Base-by-base conservation (phyloP, 768 basidiomycete species). In the Suillus tomentosus region DNA sequence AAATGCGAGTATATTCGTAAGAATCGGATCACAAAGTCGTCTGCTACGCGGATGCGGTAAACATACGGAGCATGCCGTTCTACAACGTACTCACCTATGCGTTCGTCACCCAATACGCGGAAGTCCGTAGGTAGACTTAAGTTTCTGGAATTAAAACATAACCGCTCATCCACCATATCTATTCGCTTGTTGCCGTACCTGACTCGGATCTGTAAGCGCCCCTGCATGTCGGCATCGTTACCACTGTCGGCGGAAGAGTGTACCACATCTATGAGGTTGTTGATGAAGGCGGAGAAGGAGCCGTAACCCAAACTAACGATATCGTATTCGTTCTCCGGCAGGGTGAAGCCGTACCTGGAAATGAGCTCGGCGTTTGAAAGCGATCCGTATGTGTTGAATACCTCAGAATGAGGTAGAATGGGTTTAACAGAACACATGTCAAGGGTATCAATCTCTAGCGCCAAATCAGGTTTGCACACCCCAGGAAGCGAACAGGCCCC, bases 361-460 rank as follows among this genome's bases (percentile, higher is more conserved):
- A 92, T 78, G 15, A 94, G 81, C 68, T 86, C 77, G 1, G 90
- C 85, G 70, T 92, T 93, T 19, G 79, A 78, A 43, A 92, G 77
- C 3, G 78, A 75, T n/a, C 88, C 87, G 70, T 94, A 94, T 0
- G 89, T 89, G 73, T 94, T 94, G 80, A 86, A 93, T 24, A 92
- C 79, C 63, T 94, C 86, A 11, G 78, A 77, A 47, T 76, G 75
- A 0, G 84, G 78, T 9, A 77, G 74, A 48, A 92, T 80, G n/a
- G 76, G 67, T 15, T 74, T 72, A 65, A 87, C 84, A 1, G 85
- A 79, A 3, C 91, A 86, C 86, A 94, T 92, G 62, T 93, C 91
- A 67, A 84, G 86, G 69, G 71, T 80, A 54, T 78, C 70, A 64
- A 81, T 81, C 27, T 73, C 67, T 53, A 64, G 58, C n/a, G 24